Conservation (phyloP, 2,329 filamentous ascomycete genomes). For the Aspergillus fumigatus region DNA sequence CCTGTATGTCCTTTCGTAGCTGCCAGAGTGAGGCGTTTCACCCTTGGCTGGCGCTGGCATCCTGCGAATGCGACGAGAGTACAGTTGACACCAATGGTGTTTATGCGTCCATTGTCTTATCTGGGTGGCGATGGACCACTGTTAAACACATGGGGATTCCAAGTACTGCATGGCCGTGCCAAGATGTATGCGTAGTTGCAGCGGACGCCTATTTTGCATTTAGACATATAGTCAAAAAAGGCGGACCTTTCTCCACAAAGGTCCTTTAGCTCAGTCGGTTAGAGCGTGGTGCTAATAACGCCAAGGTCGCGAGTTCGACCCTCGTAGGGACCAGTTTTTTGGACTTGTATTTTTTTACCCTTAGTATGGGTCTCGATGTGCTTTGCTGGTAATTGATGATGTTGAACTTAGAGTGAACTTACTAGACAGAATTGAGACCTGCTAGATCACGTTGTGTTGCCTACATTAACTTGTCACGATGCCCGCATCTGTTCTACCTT, state of each 20-base stretch:
- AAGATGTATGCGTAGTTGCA: too few species aligned
- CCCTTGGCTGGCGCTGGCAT: neutral
- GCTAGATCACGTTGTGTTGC: too few species aligned
- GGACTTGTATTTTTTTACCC: neutral
- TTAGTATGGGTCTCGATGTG: too few species aligned
- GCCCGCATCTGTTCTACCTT: too few species aligned
- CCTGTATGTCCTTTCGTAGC: neutral
- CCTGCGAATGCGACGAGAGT: neutral
- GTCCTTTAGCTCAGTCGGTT: conserved; percentile 14
- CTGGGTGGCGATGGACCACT: neutral
- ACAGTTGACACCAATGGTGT: neutral
- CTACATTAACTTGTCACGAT: too few species aligned
- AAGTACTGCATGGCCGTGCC: too few species aligned
- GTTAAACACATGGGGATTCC: too few species aligned
- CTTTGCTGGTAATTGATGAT: too few species aligned
- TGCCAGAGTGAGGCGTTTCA: neutral
- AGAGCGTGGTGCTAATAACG: conserved; percentile 15
- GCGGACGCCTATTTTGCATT: too few species aligned
- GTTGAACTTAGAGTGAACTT: too few species aligned
- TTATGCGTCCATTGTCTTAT: neutral
- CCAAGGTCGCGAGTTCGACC: conserved; percentile 13
- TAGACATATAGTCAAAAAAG: too few species aligned
- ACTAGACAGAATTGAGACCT: too few species aligned
- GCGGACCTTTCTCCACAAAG: neutral
- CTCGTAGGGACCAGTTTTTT: conserved; percentile 11